A percentile compares a stretch with the other conserved stretches of the same genome.
Evolutionary conservation across 257 asterid species (phyloP).

Genomic region (Penstemon barbatus): DNA sequence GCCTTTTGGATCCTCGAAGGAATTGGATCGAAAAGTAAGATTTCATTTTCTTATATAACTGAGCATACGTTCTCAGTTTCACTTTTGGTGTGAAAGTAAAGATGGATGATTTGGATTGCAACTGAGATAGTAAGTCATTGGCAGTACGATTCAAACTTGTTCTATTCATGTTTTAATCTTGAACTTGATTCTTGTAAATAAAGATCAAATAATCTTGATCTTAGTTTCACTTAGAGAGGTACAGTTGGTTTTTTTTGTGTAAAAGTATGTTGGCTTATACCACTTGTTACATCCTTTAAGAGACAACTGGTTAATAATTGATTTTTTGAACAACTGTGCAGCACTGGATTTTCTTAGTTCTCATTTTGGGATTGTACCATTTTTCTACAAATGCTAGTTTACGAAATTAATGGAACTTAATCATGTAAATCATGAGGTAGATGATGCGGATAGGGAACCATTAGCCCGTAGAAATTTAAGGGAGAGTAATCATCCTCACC

Average conservation of each 20-base stretch:
- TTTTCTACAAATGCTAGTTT: constrained; percentile 14
- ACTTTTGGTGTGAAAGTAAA: too few species aligned
- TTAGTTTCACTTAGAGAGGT: constrained; percentile 6
- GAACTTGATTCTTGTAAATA: too few species aligned
- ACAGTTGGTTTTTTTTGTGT: neutral
- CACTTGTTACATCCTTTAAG: neutral
- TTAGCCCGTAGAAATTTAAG: constrained; percentile 23
- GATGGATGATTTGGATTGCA: too few species aligned
- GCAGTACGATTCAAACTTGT: too few species aligned
- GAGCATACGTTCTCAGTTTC: too few species aligned
- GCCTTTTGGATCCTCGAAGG: too few species aligned
- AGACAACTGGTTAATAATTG: constrained; percentile 9
- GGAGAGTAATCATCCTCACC: constrained; percentile 23
- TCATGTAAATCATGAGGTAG: constrained; percentile 45
- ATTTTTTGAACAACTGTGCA: neutral
- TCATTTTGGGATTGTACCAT: neutral
- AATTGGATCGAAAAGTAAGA: too few species aligned
- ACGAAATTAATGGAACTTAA: constrained; percentile 53
- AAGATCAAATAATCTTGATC: constrained; percentile 7
- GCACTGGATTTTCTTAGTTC: constrained; percentile 3
- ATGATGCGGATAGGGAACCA: constrained; percentile 47
- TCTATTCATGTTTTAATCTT: too few species aligned
- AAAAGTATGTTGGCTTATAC: neutral
- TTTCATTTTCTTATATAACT: too few species aligned
- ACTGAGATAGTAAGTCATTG: too few species aligned